Conservation (phyloP, 495 filamentous ascomycete genomes). For the Neurospora terricola region DNA sequence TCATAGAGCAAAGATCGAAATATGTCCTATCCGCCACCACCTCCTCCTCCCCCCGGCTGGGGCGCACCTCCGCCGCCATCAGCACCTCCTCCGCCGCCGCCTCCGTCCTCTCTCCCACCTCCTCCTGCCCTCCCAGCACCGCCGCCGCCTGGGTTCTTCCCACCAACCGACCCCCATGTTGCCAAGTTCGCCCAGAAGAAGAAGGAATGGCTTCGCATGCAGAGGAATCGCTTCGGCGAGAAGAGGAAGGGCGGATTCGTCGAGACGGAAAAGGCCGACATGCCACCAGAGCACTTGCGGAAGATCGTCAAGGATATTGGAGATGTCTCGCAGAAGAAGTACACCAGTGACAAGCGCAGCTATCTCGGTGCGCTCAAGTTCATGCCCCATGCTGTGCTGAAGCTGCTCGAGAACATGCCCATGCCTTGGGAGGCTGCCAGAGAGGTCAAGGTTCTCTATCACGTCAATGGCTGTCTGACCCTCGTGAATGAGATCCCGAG, state of each 20-base stretch:
- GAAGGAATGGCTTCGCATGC: constrained; percentile 92
- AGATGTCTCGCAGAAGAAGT: constrained; percentile 99
- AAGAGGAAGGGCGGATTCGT: constrained; percentile 94
- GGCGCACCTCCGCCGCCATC: constrained; percentile 36
- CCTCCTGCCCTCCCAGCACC: constrained; percentile 56
- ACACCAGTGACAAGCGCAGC: constrained; percentile 95
- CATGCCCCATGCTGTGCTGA: constrained; percentile 99
- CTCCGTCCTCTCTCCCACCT: constrained; percentile 64
- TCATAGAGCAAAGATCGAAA: constrained; percentile 17
- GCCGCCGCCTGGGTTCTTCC: constrained; percentile 82
- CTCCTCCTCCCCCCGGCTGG: constrained; percentile 49
- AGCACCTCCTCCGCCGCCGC: constrained; percentile 63
- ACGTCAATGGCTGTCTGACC: constrained; percentile 95
- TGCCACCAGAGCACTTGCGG: constrained; percentile 96
- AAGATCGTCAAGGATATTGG: constrained; percentile 99
- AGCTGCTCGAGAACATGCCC: constrained; percentile 98
- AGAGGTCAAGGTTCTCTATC: constrained; percentile 96
- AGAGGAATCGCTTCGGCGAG: constrained; percentile 91
- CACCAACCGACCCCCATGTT: constrained; percentile 73
- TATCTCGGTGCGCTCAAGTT: constrained; percentile 97
- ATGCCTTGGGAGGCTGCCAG: constrained; percentile 98
- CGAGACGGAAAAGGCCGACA: constrained; percentile 96
- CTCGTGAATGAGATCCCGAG: constrained; percentile 94
- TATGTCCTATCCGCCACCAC: constrained; percentile 67
- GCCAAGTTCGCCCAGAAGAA: constrained; percentile 98